Conservation (phyloP, 768 basidiomycete species). For the Boletellus ananiceps region DNA sequence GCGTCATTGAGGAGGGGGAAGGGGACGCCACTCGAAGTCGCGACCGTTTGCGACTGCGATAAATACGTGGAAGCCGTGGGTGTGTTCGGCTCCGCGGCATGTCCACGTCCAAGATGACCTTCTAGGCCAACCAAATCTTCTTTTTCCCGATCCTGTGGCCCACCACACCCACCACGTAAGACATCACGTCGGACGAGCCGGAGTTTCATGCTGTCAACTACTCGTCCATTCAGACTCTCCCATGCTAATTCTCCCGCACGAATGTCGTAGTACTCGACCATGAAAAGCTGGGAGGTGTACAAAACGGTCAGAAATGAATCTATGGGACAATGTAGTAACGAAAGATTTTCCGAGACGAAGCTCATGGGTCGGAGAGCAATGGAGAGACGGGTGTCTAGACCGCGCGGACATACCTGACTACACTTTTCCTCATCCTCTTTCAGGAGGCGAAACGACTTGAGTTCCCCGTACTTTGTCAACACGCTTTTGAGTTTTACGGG, state of each 20-base stretch:
- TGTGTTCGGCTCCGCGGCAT: slow-evolving; percentile 36
- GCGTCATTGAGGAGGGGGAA: slow-evolving; percentile 25
- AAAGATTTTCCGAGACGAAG: slow-evolving; percentile 3
- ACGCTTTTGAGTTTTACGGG: slow-evolving; percentile 28
- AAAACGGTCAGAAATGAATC: slow-evolving; percentile 14
- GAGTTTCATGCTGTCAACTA: slow-evolving; percentile 51
- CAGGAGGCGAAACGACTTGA: slow-evolving; percentile 26
- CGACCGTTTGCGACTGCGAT: slow-evolving; percentile 28
- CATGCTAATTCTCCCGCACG: slow-evolving; percentile 53
- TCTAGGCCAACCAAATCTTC: slow-evolving; percentile 25
- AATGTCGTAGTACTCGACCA: slow-evolving; percentile 65
- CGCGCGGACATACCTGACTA: slow-evolving; percentile 25
- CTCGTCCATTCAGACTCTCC: slow-evolving; percentile 44
- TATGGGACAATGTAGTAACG: not conserved
- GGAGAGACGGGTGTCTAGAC: slow-evolving; percentile 3
- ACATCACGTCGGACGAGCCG: slow-evolving; percentile 36
- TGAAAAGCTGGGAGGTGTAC: slow-evolving; percentile 37
- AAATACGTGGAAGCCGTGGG: slow-evolving; percentile 33
- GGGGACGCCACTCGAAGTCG: slow-evolving; percentile 21
- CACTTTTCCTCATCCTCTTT: slow-evolving; percentile 22
- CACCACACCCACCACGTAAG: slow-evolving; percentile 18
- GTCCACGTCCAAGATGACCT: slow-evolving; percentile 29
- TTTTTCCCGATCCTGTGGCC: slow-evolving; percentile 25
- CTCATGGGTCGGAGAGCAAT: slow-evolving; percentile 4
- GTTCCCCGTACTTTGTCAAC: slow-evolving; percentile 29